A percentile compares a stretch with the other conserved stretches of the same genome.
phyloP scores from a whole-genome alignment of 306 rosid genomes.

The Malus fusca region DNA sequence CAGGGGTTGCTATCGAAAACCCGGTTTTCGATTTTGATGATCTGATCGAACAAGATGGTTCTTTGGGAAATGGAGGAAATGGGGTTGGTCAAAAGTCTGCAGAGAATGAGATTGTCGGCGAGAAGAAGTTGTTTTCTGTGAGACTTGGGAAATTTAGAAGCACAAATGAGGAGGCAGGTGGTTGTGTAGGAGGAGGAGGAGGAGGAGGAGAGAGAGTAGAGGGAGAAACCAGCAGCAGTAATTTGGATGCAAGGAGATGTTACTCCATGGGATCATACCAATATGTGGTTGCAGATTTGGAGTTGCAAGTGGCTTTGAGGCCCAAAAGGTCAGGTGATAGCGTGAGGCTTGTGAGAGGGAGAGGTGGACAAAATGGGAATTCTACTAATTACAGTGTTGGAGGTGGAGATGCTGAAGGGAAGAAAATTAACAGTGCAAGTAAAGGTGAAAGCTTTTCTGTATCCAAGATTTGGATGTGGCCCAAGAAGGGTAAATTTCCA shows the following conservation, averaged over 20 bases:
- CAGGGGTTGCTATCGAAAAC: slow-evolving; percentile 56
- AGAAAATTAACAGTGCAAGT: slow-evolving; percentile 53
- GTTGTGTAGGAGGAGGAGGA: background rate
- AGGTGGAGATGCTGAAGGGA: slow-evolving; percentile 57
- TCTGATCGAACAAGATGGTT: slow-evolving; percentile 42
- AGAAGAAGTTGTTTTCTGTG: slow-evolving; percentile 69
- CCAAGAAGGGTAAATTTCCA: slow-evolving; percentile 63
- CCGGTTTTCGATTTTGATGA: slow-evolving; percentile 49
- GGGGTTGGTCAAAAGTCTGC: slow-evolving; percentile 34
- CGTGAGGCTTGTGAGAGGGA: slow-evolving; percentile 52
- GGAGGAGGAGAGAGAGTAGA: slow-evolving; percentile 24
- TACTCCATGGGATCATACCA: slow-evolving; percentile 92
- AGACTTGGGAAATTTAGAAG: slow-evolving; percentile 77
- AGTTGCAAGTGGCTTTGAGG: slow-evolving; percentile 59
- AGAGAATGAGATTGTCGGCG: slow-evolving; percentile 49
- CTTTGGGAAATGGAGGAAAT: slow-evolving; percentile 31
- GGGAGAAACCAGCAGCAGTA: slow-evolving; percentile 63
- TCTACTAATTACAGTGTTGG: slow-evolving; percentile 32
- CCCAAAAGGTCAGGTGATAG: slow-evolving; percentile 43
- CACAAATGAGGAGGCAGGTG: slow-evolving; percentile 39
- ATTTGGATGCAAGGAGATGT: slow-evolving; percentile 77
- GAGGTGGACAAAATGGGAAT: slow-evolving; percentile 41
- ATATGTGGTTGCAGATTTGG: slow-evolving; percentile 81
- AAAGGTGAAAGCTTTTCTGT: slow-evolving; percentile 92
- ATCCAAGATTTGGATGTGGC: slow-evolving; percentile 94